Evolutionary conservation across 768 basidiomycete species (phyloP).

Genomic region (Cystofilobasidium bisporidii): DNA sequence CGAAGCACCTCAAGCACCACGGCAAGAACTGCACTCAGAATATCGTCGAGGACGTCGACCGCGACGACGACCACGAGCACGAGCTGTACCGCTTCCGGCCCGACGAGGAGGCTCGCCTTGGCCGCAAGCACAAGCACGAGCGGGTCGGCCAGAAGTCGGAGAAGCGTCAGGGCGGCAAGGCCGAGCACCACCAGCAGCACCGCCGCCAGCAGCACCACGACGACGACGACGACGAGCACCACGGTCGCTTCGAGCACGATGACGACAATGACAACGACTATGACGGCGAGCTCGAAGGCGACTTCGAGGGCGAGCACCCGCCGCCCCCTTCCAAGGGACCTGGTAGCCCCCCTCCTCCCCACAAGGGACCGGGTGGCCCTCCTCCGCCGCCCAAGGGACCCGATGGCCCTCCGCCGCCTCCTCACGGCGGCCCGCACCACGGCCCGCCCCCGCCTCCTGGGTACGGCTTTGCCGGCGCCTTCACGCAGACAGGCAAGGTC

Average conservation of each 20-base stretch:
- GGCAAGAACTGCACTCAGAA: not conserved
- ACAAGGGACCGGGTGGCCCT: conserved; percentile 52
- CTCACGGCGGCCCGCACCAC: not conserved
- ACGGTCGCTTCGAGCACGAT: not conserved
- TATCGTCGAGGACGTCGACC: no score
- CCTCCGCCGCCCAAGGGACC: conserved; percentile 48
- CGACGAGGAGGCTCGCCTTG: not conserved
- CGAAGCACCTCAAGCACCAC: conserved; percentile 6
- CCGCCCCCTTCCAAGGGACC: conserved; percentile 59
- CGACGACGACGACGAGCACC: conserved; percentile 6
- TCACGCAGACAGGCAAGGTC: conserved; percentile 19
- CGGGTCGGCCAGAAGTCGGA: no score
- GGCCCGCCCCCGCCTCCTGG: conserved; percentile 20
- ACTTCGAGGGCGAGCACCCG: conserved; percentile 45
- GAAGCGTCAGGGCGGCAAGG: conserved; percentile 1
- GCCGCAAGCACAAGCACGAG: not conserved
- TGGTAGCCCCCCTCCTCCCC: conserved; percentile 60
- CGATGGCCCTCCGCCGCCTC: conserved; percentile 34
- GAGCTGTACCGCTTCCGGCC: not conserved
- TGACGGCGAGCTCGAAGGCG: conserved; percentile 41
- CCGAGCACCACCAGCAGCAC: not conserved
- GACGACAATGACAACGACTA: conserved; percentile 2
- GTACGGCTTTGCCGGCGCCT: conserved; percentile 21
- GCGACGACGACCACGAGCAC: not conserved
- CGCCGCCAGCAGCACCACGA: not conserved